Conservation (phyloP, 2,329 filamentous ascomycete species). For the Decorospora gaudefroyi region DNA sequence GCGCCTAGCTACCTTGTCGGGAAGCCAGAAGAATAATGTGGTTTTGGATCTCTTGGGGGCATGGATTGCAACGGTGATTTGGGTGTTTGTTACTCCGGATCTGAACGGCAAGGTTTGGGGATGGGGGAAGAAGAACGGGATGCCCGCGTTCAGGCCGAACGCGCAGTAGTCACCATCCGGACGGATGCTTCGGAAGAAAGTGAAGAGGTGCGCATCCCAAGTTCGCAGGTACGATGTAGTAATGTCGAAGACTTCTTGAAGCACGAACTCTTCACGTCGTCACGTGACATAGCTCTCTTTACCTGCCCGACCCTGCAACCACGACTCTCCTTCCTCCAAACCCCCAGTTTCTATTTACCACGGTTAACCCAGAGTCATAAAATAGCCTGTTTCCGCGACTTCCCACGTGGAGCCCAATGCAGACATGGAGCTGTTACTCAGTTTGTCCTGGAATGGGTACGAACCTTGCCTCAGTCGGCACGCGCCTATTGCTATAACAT, state of each 20-base stretch:
- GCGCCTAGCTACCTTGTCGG: slow-evolving; percentile 62
- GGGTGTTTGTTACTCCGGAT: slow-evolving; percentile 62
- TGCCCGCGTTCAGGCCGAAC: slow-evolving; percentile 37
- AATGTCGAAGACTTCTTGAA: too few species aligned
- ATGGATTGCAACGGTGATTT: slow-evolving; percentile 59
- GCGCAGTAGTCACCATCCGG: slow-evolving; percentile 25
- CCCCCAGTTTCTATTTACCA: too few species aligned
- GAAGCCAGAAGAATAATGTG: slow-evolving; percentile 58
- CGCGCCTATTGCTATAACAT: background rate
- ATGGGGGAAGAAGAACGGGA: slow-evolving; percentile 62
- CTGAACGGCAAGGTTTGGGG: slow-evolving; percentile 61
- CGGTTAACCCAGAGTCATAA: too few species aligned
- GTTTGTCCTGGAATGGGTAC: background rate
- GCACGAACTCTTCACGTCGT: background rate
- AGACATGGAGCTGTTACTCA: background rate
- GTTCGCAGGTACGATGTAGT: too few species aligned
- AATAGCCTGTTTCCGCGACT: too few species aligned
- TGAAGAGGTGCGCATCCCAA: too few species aligned
- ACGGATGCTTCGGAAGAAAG: background rate
- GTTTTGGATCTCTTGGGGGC: slow-evolving; percentile 60
- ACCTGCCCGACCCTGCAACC: background rate
- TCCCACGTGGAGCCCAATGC: too few species aligned
- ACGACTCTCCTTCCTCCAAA: background rate
- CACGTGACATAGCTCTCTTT: background rate
- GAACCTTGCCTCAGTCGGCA: background rate